These are phyloP conservation scores for Ophiostoma quercus DNA, from an alignment of 2,329 filamentous ascomycete genomes.

Conservation along the genomic window DNA sequence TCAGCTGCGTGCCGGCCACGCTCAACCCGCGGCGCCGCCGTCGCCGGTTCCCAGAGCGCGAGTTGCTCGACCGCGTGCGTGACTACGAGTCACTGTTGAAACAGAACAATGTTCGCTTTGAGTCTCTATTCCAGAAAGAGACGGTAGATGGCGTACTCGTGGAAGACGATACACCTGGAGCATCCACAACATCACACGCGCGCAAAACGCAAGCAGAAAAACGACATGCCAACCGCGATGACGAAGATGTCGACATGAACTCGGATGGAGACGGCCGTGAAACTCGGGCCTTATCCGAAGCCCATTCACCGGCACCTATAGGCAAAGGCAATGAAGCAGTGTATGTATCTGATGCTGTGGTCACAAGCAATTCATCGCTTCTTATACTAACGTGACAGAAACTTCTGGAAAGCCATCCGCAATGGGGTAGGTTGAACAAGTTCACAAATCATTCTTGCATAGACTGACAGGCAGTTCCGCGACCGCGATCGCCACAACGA, in stretches of 20 bases:
- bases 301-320: background rate
- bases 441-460: background rate
- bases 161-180: background rate
- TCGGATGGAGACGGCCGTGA: background rate
- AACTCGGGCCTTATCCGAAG: background rate
- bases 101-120: constrained; percentile 51
- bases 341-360: background rate
- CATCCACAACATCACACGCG: background rate
- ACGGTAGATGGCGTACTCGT: background rate
- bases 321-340: background rate
- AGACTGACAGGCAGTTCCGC: background rate
- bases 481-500: background rate
- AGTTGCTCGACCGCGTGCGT: constrained; percentile 52
- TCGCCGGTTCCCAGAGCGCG: constrained; percentile 51
- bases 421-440: background rate
- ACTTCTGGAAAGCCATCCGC: constrained; percentile 7
- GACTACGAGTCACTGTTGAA: constrained; percentile 54
- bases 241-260: background rate
- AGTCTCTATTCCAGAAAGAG: constrained; percentile 34
- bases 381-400: background rate
- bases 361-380: background rate
- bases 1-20: constrained; percentile 28
- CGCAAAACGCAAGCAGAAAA: background rate
- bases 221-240: background rate
- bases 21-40: constrained; percentile 38